phyloP scores from a whole-genome alignment of 306 rosid genomes.

The Nissolia schottii region DNA sequence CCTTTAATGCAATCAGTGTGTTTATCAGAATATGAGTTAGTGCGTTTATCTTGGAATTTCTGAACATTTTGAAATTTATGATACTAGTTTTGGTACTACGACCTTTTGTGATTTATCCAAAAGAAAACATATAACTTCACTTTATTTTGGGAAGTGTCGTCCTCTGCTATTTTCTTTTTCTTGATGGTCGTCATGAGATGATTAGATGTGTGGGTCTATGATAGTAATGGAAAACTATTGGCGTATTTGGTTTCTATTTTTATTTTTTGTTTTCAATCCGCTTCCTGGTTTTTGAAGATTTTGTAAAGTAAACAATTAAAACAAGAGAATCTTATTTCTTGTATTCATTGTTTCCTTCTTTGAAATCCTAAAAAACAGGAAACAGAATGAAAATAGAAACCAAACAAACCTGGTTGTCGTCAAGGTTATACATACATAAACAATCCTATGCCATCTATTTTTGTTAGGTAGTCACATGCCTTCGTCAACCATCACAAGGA shows the following conservation, averaged over 20 bases:
- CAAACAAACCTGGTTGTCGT: no score
- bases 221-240: not conserved
- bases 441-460: conserved; percentile 3
- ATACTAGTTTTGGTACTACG: not conserved
- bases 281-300: no score
- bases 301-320: no score
- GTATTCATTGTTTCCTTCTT: no score
- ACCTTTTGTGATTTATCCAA: not conserved
- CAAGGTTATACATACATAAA: conserved; percentile 2
- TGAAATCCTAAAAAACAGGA: no score
- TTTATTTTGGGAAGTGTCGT: not conserved
- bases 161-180: not conserved
- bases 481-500: conserved; percentile 99
- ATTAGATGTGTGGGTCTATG: not conserved
- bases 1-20: not conserved
- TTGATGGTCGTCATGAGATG: not conserved
- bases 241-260: no score
- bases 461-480: conserved; percentile 82
- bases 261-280: no score
- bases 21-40: not conserved
- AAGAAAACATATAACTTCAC: not conserved
- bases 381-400: no score
- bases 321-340: no score
- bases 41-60: not conserved
- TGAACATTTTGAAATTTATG: not conserved